Evolutionary conservation across 192 early-diverging fungal genomes (phyloP).

Genomic region (Coemansia sp.): DNA sequence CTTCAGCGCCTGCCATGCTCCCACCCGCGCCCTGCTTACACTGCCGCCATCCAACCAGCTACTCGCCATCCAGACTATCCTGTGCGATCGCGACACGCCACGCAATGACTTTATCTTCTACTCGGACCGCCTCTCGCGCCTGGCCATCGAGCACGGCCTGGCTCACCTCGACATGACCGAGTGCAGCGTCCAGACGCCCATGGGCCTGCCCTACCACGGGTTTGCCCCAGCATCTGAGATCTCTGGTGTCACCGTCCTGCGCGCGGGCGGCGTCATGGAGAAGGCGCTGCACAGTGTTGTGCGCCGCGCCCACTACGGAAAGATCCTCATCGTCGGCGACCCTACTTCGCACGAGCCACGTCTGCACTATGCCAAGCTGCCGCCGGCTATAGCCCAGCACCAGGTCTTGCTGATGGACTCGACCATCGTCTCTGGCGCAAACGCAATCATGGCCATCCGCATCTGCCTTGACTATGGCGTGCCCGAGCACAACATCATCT

Average conservation of each 20-base stretch:
- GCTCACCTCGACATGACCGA: conserved; percentile 53
- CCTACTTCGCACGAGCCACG: conserved; percentile 76
- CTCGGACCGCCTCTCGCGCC: conserved; percentile 76
- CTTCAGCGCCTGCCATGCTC: conserved; percentile 8
- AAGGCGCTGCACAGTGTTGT: conserved; percentile 72
- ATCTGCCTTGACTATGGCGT: conserved; percentile 89
- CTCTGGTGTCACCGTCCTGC: conserved; percentile 76
- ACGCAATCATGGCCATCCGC: conserved; percentile 93
- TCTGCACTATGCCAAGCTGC: conserved; percentile 82
- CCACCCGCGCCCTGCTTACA: conserved; percentile 24
- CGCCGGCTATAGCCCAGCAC: conserved; percentile 54
- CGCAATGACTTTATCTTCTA: conserved; percentile 90
- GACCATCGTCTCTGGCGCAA: conserved; percentile 86
- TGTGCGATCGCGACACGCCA: conserved; percentile 62
- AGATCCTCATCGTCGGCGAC: conserved; percentile 85
- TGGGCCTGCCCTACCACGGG: conserved; percentile 52
- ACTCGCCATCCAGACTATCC: conserved; percentile 72
- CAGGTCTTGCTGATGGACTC: conserved; percentile 80
- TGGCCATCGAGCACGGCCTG: conserved; percentile 78
- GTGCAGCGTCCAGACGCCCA: conserved; percentile 55
- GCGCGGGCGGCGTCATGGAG: conserved; percentile 91
- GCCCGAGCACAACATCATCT: conserved; percentile 77
- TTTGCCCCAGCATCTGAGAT: conserved; percentile 27
- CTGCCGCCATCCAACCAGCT: conserved; percentile 51
- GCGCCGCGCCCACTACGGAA: conserved; percentile 77